Evolutionary conservation across 306 rosid species (phyloP).

Genomic region (Boehmeria nivea): DNA sequence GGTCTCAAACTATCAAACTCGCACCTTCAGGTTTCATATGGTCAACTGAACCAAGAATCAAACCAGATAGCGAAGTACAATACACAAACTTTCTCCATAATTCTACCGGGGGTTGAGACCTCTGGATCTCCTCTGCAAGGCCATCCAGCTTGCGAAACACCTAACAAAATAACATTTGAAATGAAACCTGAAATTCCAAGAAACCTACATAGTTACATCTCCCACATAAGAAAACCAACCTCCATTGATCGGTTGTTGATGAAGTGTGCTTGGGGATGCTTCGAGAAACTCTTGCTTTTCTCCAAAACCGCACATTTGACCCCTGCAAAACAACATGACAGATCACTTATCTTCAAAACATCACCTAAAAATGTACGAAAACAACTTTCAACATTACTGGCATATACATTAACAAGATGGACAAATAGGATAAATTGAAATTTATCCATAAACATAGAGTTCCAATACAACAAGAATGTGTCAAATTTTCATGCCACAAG

Average conservation of each 20-base stretch:
- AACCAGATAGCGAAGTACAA: conserved; percentile 82
- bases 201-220: conserved; percentile 6
- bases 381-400: background rate
- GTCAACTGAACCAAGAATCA: conserved; percentile 88
- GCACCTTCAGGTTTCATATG: conserved; percentile 96
- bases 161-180: conserved; percentile 34
- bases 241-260: conserved; percentile 96
- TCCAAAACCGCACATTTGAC: conserved; percentile 73
- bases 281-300: conserved; percentile 48
- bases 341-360: background rate
- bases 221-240: conserved; percentile 38
- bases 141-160: conserved; percentile 82
- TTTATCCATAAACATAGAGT: background rate
- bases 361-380: conserved; percentile 7
- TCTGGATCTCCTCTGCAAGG: conserved; percentile 82
- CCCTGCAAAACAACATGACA: conserved; percentile 36
- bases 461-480: background rate
- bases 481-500: too few species aligned
- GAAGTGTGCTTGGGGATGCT: conserved; percentile 87
- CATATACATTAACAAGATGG: background rate
- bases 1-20: conserved; percentile 14
- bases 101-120: conserved; percentile 83
- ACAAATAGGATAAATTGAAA: background rate
- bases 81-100: conserved; percentile 91
- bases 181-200: conserved; percentile 15